Evolutionary conservation across 2,329 filamentous ascomycete genomes (phyloP), one percentile per base, ranked within the genome.

Genomic region (Epichloe baconii): DNA sequence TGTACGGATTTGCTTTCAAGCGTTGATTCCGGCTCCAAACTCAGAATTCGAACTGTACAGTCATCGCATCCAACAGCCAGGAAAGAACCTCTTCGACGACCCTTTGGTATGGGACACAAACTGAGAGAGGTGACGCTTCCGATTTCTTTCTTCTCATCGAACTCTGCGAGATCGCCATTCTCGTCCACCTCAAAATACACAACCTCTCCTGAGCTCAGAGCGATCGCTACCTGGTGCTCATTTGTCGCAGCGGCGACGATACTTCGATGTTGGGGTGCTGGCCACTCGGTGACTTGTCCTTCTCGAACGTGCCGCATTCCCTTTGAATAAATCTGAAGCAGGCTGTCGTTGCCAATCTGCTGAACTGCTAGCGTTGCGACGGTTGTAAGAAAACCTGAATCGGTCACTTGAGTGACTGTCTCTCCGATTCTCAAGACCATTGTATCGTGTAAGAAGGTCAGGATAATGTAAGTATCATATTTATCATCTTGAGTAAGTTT

Each of bases 161-260:
- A 95, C 69, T 97, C 91, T 37, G 88, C 88, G 34, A 97, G 74
- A 3, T 86, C 86, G 34, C 90, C 90, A 66, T 97, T 90, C 0
- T 81, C 78, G 61, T 95, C 93, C 82, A 96, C 91, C 65, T 97
- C 94, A 59, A 98, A 98, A 64, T 97, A 98, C 42, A 95, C 87
- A 55, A 98, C 90, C 66, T 98, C 93, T 37, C 91, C 91, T 10
- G 90, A 96, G 64, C 90, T 96, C 23, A 98, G 74, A 1, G 91
- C 93, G 47, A 97, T 84, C 3, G 89, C 89, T 26, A 98, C 88
- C 68, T 98, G 93, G 40, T 87, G 82, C 60, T 91, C 83, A 62
- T 98, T 98, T n/a, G 91, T 93, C 1, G 90, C 85, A 35, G 91
- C 94, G 7, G 91, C 88, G 45, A 97, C 89, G 56, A 98, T 97